Percentiles rank a stretch among this genome's conserved stretches.
Evolutionary conservation across 768 basidiomycete species (phyloP).

Genomic region (Leccinum imitatum): DNA sequence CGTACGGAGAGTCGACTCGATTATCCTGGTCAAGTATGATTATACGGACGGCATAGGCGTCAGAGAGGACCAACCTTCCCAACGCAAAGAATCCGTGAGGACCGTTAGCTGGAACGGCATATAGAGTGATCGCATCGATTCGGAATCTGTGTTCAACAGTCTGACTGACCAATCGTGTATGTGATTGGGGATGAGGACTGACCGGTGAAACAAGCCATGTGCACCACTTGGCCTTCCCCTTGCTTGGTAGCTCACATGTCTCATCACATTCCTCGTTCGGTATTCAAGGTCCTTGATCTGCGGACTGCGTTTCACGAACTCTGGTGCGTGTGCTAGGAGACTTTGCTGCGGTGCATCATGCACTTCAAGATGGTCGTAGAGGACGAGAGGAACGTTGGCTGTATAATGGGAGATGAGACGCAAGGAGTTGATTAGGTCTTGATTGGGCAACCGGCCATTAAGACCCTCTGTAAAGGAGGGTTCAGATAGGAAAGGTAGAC

Average conservation of each 20-base stretch:
- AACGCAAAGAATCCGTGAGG: constrained; percentile 96
- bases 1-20: constrained; percentile 88
- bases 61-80: constrained; percentile 60
- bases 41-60: not conserved
- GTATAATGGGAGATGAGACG: constrained; percentile 68
- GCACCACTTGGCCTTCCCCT: constrained; percentile 82
- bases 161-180: not conserved
- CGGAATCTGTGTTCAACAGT: constrained; percentile 59
- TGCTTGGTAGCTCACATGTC: constrained; percentile 73
- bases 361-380: constrained; percentile 75
- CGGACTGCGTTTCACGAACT: constrained; percentile 38
- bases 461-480: constrained; percentile 67
- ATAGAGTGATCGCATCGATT: constrained; percentile 92
- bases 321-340: constrained; percentile 46
- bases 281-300: constrained; percentile 52
- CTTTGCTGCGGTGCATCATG: constrained; percentile 39
- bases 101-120: constrained; percentile 80
- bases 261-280: constrained; percentile 63
- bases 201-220: constrained; percentile 90
- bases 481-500: constrained; percentile 5
- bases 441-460: constrained; percentile 94
- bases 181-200: constrained; percentile 22
- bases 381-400: constrained; percentile 70
- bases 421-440: constrained; percentile 88
- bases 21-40: constrained; percentile 45